Percentiles rank a stretch among this genome's conserved stretches.
phyloP scores from a whole-genome alignment of 2,329 filamentous ascomycete genomes.

The Colletotrichum phormii region DNA sequence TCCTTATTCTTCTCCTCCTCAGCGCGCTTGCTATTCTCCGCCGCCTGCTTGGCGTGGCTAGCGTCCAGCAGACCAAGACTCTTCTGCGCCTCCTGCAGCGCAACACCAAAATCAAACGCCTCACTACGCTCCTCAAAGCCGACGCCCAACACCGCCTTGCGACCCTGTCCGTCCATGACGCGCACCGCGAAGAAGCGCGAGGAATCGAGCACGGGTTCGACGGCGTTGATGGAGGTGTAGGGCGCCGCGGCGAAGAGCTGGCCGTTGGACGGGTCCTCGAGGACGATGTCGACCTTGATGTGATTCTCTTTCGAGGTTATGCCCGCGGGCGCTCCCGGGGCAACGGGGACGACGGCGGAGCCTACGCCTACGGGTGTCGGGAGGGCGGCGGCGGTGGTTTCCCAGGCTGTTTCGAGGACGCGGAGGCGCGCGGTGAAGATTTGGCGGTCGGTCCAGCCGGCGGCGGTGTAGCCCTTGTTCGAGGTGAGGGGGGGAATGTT shows the following conservation, averaged over 20 bases:
- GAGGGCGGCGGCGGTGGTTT: conserved; percentile 42
- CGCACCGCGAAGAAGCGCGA: conserved; percentile 87
- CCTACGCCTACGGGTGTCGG: conserved; percentile 30
- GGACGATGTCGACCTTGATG: conserved; percentile 79
- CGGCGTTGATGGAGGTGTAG: conserved; percentile 73
- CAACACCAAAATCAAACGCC: conserved; percentile 87
- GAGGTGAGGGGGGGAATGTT: conserved; percentile 84
- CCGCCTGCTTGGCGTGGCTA: conserved; percentile 48
- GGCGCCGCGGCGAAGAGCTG: conserved; percentile 87
- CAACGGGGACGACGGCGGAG: conserved; percentile 32
- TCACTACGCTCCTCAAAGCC: conserved; percentile 89
- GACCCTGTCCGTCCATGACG: conserved; percentile 79
- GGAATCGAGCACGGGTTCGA: conserved; percentile 84
- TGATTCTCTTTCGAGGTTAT: conserved; percentile 52
- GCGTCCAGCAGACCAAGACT: conserved; percentile 70
- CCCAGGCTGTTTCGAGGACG: conserved; percentile 78
- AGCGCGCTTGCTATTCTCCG: conserved; percentile 49
- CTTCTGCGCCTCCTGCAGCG: conserved; percentile 81
- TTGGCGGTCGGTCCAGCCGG: conserved; percentile 80
- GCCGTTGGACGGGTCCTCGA: conserved; percentile 80
- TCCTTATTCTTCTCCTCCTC: conserved; percentile 72
- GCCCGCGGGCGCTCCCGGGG: conserved; percentile 27
- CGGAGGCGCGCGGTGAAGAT: conserved; percentile 90
- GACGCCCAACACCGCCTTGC: conserved; percentile 84
- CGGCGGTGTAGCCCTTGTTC: conserved; percentile 82